Evolutionary conservation across 139 green algal genomes (phyloP).

Genomic region (Haematococcus lacustris): DNA sequence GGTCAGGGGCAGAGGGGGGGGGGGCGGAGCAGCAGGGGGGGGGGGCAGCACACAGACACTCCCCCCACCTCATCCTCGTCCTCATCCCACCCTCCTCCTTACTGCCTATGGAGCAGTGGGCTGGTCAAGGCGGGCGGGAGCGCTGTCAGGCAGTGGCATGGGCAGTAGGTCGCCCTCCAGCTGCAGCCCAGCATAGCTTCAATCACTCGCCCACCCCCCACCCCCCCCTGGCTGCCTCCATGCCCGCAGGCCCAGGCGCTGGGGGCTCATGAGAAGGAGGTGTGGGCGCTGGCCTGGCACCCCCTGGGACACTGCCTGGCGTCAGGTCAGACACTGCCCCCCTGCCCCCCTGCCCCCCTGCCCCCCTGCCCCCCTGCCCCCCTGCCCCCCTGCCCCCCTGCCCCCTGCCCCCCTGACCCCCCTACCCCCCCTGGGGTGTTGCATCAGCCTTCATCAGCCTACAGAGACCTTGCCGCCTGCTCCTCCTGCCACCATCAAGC

Average conservation of each 20-base stretch:
- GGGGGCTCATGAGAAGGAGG: slow-evolving; percentile 55
- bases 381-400: too few species aligned
- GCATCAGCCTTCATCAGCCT: background rate
- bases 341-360: too few species aligned
- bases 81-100: slow-evolving; percentile 6
- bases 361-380: too few species aligned
- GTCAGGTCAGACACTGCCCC: slow-evolving; percentile 27
- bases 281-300: slow-evolving; percentile 77
- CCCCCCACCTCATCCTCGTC: background rate
- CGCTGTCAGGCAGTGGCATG: background rate
- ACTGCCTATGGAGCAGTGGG: background rate
- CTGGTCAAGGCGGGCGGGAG: background rate
- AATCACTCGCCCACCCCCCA: background rate
- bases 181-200: background rate
- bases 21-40: slow-evolving; percentile 13
- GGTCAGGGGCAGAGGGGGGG: slow-evolving; percentile 17
- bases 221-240: background rate
- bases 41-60: background rate
- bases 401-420: too few species aligned
- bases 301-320: slow-evolving; percentile 78
- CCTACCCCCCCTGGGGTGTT: too few species aligned
- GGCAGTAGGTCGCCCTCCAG: background rate
- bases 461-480: background rate
- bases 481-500: background rate
- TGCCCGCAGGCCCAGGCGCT: slow-evolving; percentile 40